Conservation (phyloP, 345 rosid genomes). For the Ceriops zippeliana region DNA sequence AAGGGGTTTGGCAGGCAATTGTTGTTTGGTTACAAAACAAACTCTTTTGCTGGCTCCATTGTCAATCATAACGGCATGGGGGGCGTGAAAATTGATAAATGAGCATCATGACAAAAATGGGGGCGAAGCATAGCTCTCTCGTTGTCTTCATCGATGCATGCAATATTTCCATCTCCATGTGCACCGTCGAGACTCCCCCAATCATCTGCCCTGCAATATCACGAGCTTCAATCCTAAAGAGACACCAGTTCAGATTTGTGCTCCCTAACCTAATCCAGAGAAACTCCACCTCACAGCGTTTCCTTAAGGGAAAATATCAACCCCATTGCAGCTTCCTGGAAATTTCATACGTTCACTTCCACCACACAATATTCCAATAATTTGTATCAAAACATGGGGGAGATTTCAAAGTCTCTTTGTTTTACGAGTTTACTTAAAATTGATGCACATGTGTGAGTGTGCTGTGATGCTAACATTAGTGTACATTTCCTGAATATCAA, state of each 20-base stretch:
- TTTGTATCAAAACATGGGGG: too few relatives aligned
- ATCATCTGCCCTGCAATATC: not conserved
- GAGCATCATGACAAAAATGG: too few relatives aligned
- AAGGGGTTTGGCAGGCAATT: too few relatives aligned
- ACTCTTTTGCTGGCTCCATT: not conserved
- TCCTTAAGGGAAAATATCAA: too few relatives aligned
- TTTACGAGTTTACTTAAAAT: not conserved
- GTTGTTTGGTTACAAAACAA: too few relatives aligned
- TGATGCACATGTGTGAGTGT: not conserved
- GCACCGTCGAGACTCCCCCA: not conserved
- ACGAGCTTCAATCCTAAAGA: not conserved
- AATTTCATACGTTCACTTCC: not conserved
- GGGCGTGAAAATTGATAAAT: not conserved
- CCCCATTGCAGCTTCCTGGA: conserved; percentile 1
- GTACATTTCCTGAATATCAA: too few relatives aligned
- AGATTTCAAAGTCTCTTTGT: not conserved
- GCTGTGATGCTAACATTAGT: too few relatives aligned
- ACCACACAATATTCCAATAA: too few relatives aligned
- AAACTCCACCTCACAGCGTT: too few relatives aligned
- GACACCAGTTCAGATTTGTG: not conserved
- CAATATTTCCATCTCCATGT: not conserved
- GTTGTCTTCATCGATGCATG: conserved; percentile 1
- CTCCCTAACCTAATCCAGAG: not conserved
- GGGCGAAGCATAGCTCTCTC: not conserved
- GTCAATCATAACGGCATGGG: not conserved